Evolutionary conservation across 2,329 filamentous ascomycete genomes (phyloP).

Genomic region (Ophiostoma fasciatum): DNA sequence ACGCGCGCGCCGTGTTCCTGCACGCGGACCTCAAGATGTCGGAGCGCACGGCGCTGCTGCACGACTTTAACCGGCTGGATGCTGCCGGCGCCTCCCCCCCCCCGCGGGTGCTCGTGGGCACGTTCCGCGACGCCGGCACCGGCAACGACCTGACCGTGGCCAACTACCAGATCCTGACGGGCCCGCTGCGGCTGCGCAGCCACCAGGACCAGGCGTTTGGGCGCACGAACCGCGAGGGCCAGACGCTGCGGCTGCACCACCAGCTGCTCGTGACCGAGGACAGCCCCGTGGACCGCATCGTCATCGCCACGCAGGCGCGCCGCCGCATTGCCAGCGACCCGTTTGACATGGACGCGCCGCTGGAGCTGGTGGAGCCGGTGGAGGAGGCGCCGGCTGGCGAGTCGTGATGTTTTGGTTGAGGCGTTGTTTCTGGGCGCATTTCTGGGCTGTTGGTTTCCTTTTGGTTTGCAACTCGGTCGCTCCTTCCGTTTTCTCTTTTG

Average conservation of each 20-base stretch:
- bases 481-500: too few species aligned
- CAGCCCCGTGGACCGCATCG: slow-evolving; percentile 12
- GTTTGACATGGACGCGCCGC: slow-evolving; percentile 8
- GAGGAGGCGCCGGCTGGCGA: not conserved
- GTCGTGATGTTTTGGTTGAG: too few species aligned
- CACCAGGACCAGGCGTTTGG: slow-evolving; percentile 14
- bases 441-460: too few species aligned
- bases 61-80: slow-evolving; percentile 9
- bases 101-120: slow-evolving; percentile 9
- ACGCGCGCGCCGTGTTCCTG: slow-evolving; percentile 8
- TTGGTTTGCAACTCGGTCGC: too few species aligned
- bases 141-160: slow-evolving; percentile 11
- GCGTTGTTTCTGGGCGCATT: too few species aligned
- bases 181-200: slow-evolving; percentile 12
- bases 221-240: slow-evolving; percentile 14
- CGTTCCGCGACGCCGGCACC: slow-evolving; percentile 12
- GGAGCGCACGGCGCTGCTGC: slow-evolving; percentile 11
- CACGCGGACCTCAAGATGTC: slow-evolving; percentile 10
- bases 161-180: slow-evolving; percentile 14
- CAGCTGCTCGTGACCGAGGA: slow-evolving; percentile 12
- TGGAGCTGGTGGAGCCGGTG: slow-evolving; percentile 6
- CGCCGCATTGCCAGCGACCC: slow-evolving; percentile 12
- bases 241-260: slow-evolving; percentile 12
- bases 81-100: not conserved
- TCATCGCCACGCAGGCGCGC: slow-evolving; percentile 12